Base-by-base conservation (phyloP, 306 rosid species). In the Macrotyloma uniflorum region DNA sequence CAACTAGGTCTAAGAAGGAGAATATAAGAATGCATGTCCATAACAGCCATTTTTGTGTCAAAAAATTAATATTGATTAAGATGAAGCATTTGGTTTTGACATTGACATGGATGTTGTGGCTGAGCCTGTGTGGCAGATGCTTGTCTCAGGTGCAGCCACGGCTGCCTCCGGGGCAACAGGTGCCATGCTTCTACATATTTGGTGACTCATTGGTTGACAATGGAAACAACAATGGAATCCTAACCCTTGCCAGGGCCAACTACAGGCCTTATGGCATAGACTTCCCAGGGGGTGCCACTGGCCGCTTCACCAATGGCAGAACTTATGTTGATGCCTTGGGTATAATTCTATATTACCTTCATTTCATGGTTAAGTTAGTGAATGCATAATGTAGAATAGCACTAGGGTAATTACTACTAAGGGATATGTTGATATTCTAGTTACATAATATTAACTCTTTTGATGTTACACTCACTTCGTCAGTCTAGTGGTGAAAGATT, bases 121-220 rank as follows among this genome's bases (percentile, higher is more conserved):
- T 90, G 50, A 73, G 83, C 79, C 71, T 87, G 38, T 50, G 78
- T 78, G 85, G 33, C 1, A 84, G 49, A 62, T 90, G 86, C 28
- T 76, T 86, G 13, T 86, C 94, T n/a, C 87, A 86, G 78, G 61
- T 70, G 18, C 76, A 35, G 79, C 83, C 87, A 55, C 55, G 36
- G 51, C 78, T 5, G 22, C 86, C 46, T 3, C 78, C 42, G 42
- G 82, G 84, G 19, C 86, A 49, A 16, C 94, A 87, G 79, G 98
- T 94, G 54, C 95, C 95, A 42, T 79, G 98, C 23, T 94, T 92
- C 83, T 94, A 87, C 97, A 94, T 94, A 32, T 92, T 94, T 54
- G 98, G 98, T 0, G 98, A 94, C 75, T 94, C 98, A 0, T 77
- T 94, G 87, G 98, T 94, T 15, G 98, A 94, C 74, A 94, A 94